Percentiles rank a stretch among this genome's conserved stretches.
Conservation (phyloP, 495 filamentous ascomycete species). For the Penicillium riverlandense region DNA sequence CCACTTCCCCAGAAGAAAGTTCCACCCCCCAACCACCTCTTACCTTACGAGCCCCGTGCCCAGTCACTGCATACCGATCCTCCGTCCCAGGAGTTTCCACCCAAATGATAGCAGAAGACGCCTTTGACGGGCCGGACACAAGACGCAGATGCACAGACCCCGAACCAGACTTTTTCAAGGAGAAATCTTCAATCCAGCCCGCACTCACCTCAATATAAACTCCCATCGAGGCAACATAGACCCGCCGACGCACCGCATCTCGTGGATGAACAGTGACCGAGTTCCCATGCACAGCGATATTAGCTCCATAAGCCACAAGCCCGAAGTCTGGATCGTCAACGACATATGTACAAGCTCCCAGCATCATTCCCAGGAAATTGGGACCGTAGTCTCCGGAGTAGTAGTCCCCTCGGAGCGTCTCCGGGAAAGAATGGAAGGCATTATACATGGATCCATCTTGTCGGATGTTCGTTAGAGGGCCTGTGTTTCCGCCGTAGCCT, state of each 20-base stretch:
- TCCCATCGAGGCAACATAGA: conserved; percentile 35
- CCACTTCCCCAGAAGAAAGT: conserved; percentile 1
- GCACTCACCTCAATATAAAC: conserved; percentile 34
- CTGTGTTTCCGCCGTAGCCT: conserved; percentile 41
- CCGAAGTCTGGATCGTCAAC: conserved; percentile 32
- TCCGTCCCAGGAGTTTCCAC: conserved; percentile 6
- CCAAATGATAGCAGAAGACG: conserved; percentile 1
- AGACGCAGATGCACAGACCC: neutral
- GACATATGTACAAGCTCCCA: conserved; percentile 37
- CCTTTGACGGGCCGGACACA: conserved; percentile 1
- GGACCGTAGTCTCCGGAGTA: conserved; percentile 49
- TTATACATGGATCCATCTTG: conserved; percentile 40
- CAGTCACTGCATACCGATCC: conserved; percentile 1
- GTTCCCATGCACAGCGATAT: conserved; percentile 8
- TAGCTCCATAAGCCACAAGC: conserved; percentile 36
- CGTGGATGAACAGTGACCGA: conserved; percentile 24
- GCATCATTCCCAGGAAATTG: conserved; percentile 36
- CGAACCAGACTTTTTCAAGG: conserved; percentile 7
- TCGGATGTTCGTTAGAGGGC: conserved; percentile 44
- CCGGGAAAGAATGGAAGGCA: conserved; percentile 45
- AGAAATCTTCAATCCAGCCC: conserved; percentile 27
- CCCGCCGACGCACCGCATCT: conserved; percentile 31
- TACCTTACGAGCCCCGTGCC: neutral
- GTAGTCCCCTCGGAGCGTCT: conserved; percentile 43
- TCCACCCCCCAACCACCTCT: conserved; percentile 8